Percentiles rank a stretch among this genome's conserved stretches.
These are phyloP conservation scores for Scheffersomyces insectosa DNA, from an alignment of 1,139 yeast species.

Conservation along the genomic window DNA sequence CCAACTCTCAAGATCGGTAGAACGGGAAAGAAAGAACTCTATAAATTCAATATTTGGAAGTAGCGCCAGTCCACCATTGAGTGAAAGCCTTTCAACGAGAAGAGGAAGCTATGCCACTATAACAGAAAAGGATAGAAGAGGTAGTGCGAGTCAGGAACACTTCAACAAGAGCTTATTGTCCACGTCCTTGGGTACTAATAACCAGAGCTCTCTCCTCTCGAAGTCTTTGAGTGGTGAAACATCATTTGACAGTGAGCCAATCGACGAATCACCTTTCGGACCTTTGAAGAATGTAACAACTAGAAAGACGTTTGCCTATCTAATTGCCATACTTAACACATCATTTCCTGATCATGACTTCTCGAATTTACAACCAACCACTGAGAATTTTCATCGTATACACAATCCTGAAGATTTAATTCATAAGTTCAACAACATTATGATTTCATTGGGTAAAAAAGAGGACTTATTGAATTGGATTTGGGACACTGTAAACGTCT, in stretches of 20 bases:
- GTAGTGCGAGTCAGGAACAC: conserved; percentile 18
- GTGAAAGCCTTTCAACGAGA: conserved; percentile 9
- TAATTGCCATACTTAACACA: conserved; percentile 86
- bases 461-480: conserved; percentile 59
- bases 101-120: conserved; percentile 22
- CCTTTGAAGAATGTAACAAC: conserved; percentile 83
- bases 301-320: conserved; percentile 84
- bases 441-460: conserved; percentile 74
- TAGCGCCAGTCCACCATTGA: conserved; percentile 33
- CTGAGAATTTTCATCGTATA: conserved; percentile 56
- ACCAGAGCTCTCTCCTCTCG: conserved; percentile 13
- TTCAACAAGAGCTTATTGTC: conserved; percentile 9
- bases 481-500: conserved; percentile 87
- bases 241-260: conserved; percentile 15
- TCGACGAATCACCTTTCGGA: conserved; percentile 84
- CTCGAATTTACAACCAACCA: conserved; percentile 81
- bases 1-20: conserved; percentile 43
- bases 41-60: conserved; percentile 37
- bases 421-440: conserved; percentile 73
- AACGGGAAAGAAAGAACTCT: conserved; percentile 42
- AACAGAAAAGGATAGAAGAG: conserved; percentile 27
- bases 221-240: conserved; percentile 23
- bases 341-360: conserved; percentile 97
- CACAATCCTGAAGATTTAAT: conserved; percentile 58
- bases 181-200: conserved; percentile 2